Evolutionary conservation across 164 flowering plant genomes (phyloP).

Genomic region (Protea cynaroides): DNA sequence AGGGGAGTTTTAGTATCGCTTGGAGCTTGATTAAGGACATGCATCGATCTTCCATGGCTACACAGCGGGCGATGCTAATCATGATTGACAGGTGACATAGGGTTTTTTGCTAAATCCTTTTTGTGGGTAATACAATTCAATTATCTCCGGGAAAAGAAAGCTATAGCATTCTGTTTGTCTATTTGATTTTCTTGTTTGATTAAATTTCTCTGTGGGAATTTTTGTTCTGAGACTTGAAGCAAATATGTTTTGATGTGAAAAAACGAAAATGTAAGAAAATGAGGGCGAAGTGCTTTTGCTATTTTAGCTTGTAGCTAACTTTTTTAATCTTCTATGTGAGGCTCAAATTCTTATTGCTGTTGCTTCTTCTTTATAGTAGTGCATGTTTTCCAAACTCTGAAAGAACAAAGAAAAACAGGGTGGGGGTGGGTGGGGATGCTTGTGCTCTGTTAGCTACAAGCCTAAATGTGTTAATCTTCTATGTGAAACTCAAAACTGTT

Average conservation of each 20-base stretch:
- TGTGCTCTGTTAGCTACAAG: too few relatives aligned
- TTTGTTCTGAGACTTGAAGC: too few relatives aligned
- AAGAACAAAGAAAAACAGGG: too few relatives aligned
- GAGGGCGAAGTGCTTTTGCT: background rate
- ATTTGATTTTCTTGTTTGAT: background rate
- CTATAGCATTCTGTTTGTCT: background rate
- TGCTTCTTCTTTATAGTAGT: background rate
- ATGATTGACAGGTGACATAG: slow-evolving; percentile 69
- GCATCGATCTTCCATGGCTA: slow-evolving; percentile 28
- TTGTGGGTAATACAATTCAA: background rate
- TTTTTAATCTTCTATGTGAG: background rate
- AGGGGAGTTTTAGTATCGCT: slow-evolving; percentile 55
- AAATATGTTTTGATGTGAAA: background rate
- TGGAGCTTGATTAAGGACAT: slow-evolving; percentile 67
- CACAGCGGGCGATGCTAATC: slow-evolving; percentile 46
- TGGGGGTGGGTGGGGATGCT: too few relatives aligned
- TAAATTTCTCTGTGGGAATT: background rate
- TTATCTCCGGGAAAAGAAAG: background rate
- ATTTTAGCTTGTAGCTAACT: background rate
- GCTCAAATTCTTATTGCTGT: background rate
- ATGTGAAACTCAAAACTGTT: too few relatives aligned
- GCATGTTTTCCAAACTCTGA: too few relatives aligned
- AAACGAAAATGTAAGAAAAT: background rate
- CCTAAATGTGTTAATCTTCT: too few relatives aligned
- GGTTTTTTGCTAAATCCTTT: background rate